Evolutionary conservation across 2,329 filamentous ascomycete species (phyloP).

Genomic region (Simplicillium sp.): DNA sequence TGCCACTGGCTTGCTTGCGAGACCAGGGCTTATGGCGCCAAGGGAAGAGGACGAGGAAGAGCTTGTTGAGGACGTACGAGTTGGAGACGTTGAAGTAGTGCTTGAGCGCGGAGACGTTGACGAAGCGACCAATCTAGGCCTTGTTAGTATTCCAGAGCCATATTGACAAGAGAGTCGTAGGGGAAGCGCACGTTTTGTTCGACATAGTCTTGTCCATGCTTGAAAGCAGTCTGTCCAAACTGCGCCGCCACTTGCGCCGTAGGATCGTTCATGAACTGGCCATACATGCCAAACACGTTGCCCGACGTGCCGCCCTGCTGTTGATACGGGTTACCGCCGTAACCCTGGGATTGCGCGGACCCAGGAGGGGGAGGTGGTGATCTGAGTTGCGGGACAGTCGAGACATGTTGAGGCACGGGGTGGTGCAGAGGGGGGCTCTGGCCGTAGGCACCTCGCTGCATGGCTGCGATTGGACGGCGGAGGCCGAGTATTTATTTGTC

Average conservation of each 20-base stretch:
- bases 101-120: slow-evolving; percentile 88
- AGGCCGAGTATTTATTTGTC: neutral
- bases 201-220: slow-evolving; percentile 85
- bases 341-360: slow-evolving; percentile 56
- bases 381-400: slow-evolving; percentile 91
- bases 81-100: slow-evolving; percentile 99
- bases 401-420: slow-evolving; percentile 95
- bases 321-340: slow-evolving; percentile 66
- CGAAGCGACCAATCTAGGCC: slow-evolving; percentile 51
- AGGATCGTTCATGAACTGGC: slow-evolving; percentile 91
- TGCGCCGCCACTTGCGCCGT: slow-evolving; percentile 92
- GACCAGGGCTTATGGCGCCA: slow-evolving; percentile 98
- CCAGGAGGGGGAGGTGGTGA: slow-evolving; percentile 78
- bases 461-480: slow-evolving; percentile 30
- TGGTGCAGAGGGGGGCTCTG: slow-evolving; percentile 93
- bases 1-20: slow-evolving; percentile 69
- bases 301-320: slow-evolving; percentile 44
- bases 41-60: slow-evolving; percentile 88
- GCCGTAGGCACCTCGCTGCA: slow-evolving; percentile 81
- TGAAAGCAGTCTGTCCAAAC: slow-evolving; percentile 84
- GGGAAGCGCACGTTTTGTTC: slow-evolving; percentile 72
- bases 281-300: slow-evolving; percentile 63
- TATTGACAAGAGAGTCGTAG: neutral
- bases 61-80: slow-evolving; percentile 88
- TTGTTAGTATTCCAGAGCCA: neutral